Percentiles rank a stretch among this genome's conserved stretches.
Evolutionary conservation across 1,284 basidiomycete species (phyloP).

Genomic region (Cryptococcus sp.): DNA sequence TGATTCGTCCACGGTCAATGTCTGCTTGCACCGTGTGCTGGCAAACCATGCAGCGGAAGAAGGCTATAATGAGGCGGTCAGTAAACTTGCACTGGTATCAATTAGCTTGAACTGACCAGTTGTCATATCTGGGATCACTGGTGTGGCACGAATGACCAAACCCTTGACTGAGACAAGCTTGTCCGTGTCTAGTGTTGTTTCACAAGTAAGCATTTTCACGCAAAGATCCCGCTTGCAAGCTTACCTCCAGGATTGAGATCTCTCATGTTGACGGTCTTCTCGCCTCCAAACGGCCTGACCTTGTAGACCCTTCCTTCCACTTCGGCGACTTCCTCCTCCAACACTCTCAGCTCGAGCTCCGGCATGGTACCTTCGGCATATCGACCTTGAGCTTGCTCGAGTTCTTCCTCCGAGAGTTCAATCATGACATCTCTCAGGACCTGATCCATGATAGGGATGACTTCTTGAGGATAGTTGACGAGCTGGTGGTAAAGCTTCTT

Average conservation of each 20-base stretch:
- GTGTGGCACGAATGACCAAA: constrained; percentile 93
- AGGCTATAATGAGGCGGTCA: constrained; percentile 61
- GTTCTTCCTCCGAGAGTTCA: constrained; percentile 75
- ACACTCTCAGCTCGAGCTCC: constrained; percentile 65
- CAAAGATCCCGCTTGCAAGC: constrained; percentile 25
- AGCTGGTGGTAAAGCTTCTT: constrained; percentile 79
- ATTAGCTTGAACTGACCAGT: constrained; percentile 47
- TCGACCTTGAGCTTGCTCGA: constrained; percentile 54
- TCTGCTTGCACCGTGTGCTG: constrained; percentile 92
- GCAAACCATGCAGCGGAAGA: constrained; percentile 97
- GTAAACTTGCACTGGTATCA: neutral
- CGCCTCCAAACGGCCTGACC: constrained; percentile 84
- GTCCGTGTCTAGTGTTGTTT: constrained; percentile 72
- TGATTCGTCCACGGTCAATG: constrained; percentile 93
- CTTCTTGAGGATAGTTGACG: constrained; percentile 91
- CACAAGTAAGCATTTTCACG: too few relatives aligned
- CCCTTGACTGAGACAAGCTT: constrained; percentile 95
- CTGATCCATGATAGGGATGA: constrained; percentile 95
- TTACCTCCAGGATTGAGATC: constrained; percentile 84
- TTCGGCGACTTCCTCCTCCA: constrained; percentile 75
- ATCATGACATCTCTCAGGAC: constrained; percentile 88
- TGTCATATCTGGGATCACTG: constrained; percentile 99
- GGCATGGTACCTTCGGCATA: constrained; percentile 31
- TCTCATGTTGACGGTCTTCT: constrained; percentile 78
- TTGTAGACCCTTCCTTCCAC: constrained; percentile 83